A percentile compares a stretch with the other conserved stretches of the same genome.
Evolutionary conservation across 805 yeast genomes (phyloP).

Genomic region (Candida coquimbonensis): DNA sequence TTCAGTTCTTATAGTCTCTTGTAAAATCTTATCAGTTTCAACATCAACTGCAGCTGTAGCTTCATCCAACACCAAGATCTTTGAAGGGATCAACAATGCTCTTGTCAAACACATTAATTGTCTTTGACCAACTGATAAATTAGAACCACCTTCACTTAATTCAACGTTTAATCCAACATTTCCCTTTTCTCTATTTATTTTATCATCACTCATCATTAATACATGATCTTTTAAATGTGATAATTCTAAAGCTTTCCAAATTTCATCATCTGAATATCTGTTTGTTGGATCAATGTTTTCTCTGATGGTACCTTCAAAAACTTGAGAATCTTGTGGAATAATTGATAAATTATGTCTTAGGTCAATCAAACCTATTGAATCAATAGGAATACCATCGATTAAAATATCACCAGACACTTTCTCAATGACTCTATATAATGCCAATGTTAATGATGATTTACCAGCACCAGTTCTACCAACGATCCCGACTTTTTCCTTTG

Average conservation of each 20-base stretch:
- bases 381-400: slow-evolving; percentile 65
- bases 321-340: slow-evolving; percentile 93
- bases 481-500: slow-evolving; percentile 85
- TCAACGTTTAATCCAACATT: slow-evolving; percentile 46
- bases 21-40: slow-evolving; percentile 71
- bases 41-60: slow-evolving; percentile 90
- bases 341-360: slow-evolving; percentile 72
- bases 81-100: slow-evolving; percentile 58
- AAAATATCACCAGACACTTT: slow-evolving; percentile 60
- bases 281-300: slow-evolving; percentile 82
- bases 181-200: slow-evolving; percentile 33
- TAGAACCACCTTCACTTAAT: slow-evolving; percentile 61
- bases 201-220: slow-evolving; percentile 38
- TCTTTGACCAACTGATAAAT: slow-evolving; percentile 71
- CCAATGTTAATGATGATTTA: slow-evolving; percentile 77
- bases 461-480: slow-evolving; percentile 99
- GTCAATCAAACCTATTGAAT: slow-evolving; percentile 66
- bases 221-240: slow-evolving; percentile 72
- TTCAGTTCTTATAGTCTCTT: slow-evolving; percentile 69
- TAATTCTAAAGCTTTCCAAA: slow-evolving; percentile 76
- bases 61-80: slow-evolving; percentile 69
- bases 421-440: slow-evolving; percentile 81
- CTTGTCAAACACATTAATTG: slow-evolving; percentile 79
- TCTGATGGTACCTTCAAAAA: slow-evolving; percentile 79
- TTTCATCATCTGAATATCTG: slow-evolving; percentile 59